Conservation (phyloP, 345 rosid genomes). For the Brassica nigra region DNA sequence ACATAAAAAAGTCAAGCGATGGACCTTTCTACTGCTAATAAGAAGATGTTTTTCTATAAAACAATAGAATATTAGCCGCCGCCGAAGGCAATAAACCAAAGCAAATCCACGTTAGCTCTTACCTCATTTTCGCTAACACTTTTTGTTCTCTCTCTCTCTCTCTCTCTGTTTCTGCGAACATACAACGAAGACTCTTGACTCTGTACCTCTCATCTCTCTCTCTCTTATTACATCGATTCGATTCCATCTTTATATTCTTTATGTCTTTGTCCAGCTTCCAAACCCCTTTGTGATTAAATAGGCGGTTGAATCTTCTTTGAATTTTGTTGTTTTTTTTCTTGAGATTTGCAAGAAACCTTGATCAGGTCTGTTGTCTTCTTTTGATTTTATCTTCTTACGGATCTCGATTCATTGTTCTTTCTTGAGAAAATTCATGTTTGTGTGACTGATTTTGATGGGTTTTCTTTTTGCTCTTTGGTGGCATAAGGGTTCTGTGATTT, state of each 20-base stretch:
- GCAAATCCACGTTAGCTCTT: slow-evolving; percentile 42
- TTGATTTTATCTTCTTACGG: background rate
- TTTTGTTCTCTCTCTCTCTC: background rate
- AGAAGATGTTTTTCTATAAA: background rate
- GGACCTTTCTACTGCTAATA: background rate
- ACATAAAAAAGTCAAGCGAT: background rate
- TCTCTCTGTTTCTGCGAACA: background rate
- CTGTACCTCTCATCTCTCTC: slow-evolving; percentile 35
- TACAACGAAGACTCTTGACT: slow-evolving; percentile 24
- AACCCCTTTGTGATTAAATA: background rate
- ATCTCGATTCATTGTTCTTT: slow-evolving; percentile 18
- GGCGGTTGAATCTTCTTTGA: slow-evolving; percentile 1
- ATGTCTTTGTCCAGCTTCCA: slow-evolving; percentile 3
- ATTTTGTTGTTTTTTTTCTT: slow-evolving; percentile 6
- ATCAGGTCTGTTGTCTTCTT: slow-evolving; percentile 22
- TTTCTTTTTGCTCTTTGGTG: slow-evolving; percentile 3
- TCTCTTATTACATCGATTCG: background rate
- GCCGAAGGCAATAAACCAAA: slow-evolving; percentile 35
- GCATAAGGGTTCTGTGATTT: slow-evolving; percentile 31
- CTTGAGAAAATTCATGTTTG: background rate
- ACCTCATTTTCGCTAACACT: slow-evolving; percentile 41
- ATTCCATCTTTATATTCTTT: slow-evolving; percentile 1
- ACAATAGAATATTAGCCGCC: slow-evolving; percentile 28
- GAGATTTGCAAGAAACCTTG: slow-evolving; percentile 26
- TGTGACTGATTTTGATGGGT: background rate